These are phyloP conservation scores for Acacia confusa DNA, from an alignment of 306 rosid genomes.

Conservation along the genomic window DNA sequence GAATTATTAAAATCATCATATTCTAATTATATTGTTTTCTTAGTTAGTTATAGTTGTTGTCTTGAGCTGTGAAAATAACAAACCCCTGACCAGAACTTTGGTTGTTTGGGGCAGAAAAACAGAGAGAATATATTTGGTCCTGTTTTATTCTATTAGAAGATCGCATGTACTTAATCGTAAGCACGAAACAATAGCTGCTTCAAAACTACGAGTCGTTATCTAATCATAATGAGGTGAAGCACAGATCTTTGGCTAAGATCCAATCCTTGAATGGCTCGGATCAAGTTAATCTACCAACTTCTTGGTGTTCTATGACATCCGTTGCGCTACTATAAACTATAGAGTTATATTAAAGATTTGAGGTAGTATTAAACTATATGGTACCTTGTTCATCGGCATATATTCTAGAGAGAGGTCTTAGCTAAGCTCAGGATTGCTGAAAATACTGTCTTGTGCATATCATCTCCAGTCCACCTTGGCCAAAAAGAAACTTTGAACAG, in stretches of 20 bases:
- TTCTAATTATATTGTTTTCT: not conserved
- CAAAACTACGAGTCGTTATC: not conserved
- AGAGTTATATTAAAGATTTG: too few relatives aligned
- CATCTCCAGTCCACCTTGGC: not conserved
- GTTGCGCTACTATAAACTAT: too few relatives aligned
- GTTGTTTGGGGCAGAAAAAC: not conserved
- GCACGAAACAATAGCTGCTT: not conserved
- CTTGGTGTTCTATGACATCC: not conserved
- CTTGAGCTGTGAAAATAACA: not conserved
- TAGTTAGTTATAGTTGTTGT: not conserved
- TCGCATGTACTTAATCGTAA: conserved; percentile 5
- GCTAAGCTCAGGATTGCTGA: not conserved
- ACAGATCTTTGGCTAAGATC: too few relatives aligned
- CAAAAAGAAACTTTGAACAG: not conserved
- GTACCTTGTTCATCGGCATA: not conserved
- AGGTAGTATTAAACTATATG: not conserved
- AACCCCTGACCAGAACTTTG: not conserved
- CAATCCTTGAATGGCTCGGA: too few relatives aligned
- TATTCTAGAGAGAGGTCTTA: not conserved
- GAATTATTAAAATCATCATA: not conserved
- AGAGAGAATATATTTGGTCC: not conserved
- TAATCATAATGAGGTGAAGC: not conserved
- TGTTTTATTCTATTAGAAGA: not conserved
- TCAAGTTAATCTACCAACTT: too few relatives aligned
- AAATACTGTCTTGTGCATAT: not conserved